phyloP scores from a whole-genome alignment of 495 filamentous ascomycete genomes.

The Neurospora sp. region DNA sequence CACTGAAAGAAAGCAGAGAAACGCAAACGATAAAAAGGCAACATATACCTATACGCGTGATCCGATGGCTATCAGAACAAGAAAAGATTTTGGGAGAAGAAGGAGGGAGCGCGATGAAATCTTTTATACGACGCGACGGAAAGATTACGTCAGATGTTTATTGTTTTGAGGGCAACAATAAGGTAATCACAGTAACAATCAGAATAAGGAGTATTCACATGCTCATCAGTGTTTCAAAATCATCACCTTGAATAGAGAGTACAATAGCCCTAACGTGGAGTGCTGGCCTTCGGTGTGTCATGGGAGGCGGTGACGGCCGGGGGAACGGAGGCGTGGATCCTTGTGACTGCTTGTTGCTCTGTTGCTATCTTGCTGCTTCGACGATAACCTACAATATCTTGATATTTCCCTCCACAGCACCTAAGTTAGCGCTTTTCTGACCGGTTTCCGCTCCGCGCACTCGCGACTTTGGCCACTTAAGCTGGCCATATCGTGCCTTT shows the following conservation, averaged over 20 bases:
- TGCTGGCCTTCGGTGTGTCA: too few species aligned
- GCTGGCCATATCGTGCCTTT: neutral
- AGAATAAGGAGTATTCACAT: too few species aligned
- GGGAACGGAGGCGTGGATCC: too few species aligned
- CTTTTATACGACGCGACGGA: neutral
- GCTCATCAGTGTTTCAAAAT: too few species aligned
- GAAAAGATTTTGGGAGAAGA: neutral
- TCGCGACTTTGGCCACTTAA: neutral
- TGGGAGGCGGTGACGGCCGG: too few species aligned
- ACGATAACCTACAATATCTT: neutral
- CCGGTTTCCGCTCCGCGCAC: neutral
- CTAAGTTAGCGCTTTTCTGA: neutral
- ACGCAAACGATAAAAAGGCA: neutral
- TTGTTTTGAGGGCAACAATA: too few species aligned
- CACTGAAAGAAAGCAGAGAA: too few species aligned
- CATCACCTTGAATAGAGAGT: neutral
- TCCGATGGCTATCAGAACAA: neutral
- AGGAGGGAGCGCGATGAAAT: neutral
- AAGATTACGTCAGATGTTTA: too few species aligned
- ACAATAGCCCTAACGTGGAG: neutral
- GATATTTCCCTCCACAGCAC: neutral
- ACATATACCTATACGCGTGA: neutral
- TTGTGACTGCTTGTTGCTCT: too few species aligned
- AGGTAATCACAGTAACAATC: too few species aligned
- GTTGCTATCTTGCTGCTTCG: neutral